Conservation (phyloP, 2,329 filamentous ascomycete genomes). For the Xylariaceae sp. region DNA sequence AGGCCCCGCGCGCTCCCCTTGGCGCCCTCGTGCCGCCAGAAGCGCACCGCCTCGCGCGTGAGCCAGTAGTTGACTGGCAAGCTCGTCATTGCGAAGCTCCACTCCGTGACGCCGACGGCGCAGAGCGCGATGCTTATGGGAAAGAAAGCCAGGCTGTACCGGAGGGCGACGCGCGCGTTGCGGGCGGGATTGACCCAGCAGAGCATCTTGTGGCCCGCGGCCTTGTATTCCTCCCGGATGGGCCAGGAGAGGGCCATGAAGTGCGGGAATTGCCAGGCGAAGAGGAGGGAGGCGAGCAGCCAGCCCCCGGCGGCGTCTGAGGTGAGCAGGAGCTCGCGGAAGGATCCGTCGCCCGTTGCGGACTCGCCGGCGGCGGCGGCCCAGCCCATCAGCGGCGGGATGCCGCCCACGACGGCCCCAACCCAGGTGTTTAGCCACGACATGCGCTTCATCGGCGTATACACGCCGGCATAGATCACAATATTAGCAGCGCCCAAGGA, state of each 20-base stretch:
- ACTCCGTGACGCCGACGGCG: slow-evolving; percentile 79
- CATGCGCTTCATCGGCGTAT: slow-evolving; percentile 89
- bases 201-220: slow-evolving; percentile 71
- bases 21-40: slow-evolving; percentile 78
- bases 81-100: slow-evolving; percentile 80
- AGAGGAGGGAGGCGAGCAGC: slow-evolving; percentile 81
- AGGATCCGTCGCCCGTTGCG: slow-evolving; percentile 73
- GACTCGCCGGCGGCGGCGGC: slow-evolving; percentile 89
- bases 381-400: slow-evolving; percentile 98
- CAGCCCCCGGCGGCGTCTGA: slow-evolving; percentile 75
- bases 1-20: slow-evolving; percentile 79
- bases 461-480: slow-evolving; percentile 83
- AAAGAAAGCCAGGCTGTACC: slow-evolving; percentile 84
- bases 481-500: slow-evolving; percentile 86
- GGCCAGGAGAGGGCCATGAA: slow-evolving; percentile 93
- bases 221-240: slow-evolving; percentile 87
- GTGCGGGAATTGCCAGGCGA: slow-evolving; percentile 97
- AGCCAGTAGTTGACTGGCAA: slow-evolving; percentile 86
- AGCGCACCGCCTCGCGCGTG: slow-evolving; percentile 73
- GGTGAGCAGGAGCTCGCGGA: slow-evolving; percentile 76
- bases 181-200: slow-evolving; percentile 83
- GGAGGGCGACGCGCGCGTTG: slow-evolving; percentile 83
- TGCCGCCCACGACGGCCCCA: slow-evolving; percentile 87
- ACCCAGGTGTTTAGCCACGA: slow-evolving; percentile 92
- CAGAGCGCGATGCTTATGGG: slow-evolving; percentile 84